Evolutionary conservation across 371 early-diverging fungal genomes (phyloP), one percentile per base, ranked within the genome.

Genomic region (Saksenaea vasiformis): DNA sequence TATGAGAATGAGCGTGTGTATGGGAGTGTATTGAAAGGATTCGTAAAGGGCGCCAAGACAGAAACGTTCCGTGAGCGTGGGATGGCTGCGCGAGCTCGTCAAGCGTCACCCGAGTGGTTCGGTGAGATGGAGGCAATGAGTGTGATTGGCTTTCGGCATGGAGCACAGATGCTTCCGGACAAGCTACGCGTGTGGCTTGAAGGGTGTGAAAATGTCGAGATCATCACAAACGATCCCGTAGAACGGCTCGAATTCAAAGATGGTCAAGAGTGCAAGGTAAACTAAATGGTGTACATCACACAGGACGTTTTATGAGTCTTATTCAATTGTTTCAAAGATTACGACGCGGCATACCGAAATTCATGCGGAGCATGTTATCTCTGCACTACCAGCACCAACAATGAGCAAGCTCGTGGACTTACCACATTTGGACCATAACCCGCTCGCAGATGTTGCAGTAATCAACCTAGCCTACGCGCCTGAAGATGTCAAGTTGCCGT

Each of bases 391-490:
- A 11, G 74, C 88, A 3, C 69, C 61, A 35, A 58, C 60, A 5
- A 71, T 89, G 11, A 66, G 79, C 4, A 34, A 28, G 26, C 61
- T 90, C 11, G 58, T 87, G 24, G 51, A 60, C 28, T 47, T 76
- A 26, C 86, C 81, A 3, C 73, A 83, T 60, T 71, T 85, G 3
- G 64, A 60, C n/a, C 51, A 86, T 22, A 93, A 90, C 51, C 88
- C 89, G 1, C 75, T 79, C n/a, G 90, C 87, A 2, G 85, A 87
- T 62, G 95, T 97, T 0, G 95, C 90, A 0, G 95, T 95, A 3
- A 93, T 94, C n/a, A 96, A 95, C 62, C 70, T 95, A 14, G 86
- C 90, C 3, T 96, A 88, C 69, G 39, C 62, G 0, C 68, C 78
- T 0, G 62, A 64, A 7, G 68, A 73, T 1, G 76, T 74, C 26